Percentiles rank a stretch among this genome's conserved stretches.
Evolutionary conservation across 176 grass and related monocot genomes (phyloP).

Genomic region (Puya raimondii): DNA sequence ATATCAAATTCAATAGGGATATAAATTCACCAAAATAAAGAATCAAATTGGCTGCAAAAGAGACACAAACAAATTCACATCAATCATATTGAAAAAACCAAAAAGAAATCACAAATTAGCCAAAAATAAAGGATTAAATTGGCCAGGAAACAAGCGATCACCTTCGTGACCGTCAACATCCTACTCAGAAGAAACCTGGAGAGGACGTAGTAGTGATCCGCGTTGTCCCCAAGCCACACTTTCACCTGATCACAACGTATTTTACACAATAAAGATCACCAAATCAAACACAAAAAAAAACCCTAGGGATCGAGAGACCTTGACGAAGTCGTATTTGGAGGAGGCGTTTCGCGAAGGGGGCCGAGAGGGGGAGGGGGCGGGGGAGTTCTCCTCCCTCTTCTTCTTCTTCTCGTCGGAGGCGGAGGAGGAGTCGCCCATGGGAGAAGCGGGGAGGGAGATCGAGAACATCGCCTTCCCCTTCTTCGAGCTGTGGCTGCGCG

Average conservation of each 20-base stretch:
- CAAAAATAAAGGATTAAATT: background rate
- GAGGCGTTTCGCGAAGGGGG: constrained; percentile 68
- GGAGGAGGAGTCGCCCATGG: background rate
- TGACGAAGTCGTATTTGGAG: constrained; percentile 98
- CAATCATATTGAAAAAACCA: background rate
- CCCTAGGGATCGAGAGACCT: constrained; percentile 25
- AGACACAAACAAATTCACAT: background rate
- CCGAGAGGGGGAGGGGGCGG: constrained; percentile 26
- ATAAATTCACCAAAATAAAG: no score
- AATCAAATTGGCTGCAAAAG: no score
- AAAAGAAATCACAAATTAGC: background rate
- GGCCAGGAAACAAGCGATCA: constrained; percentile 3
- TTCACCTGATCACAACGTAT: constrained; percentile 42
- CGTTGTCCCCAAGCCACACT: constrained; percentile 94
- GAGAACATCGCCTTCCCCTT: constrained; percentile 8
- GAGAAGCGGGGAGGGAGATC: background rate
- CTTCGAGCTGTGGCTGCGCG: background rate
- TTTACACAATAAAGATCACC: background rate
- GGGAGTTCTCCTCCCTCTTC: background rate
- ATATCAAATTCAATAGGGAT: no score
- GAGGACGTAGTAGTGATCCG: constrained; percentile 95
- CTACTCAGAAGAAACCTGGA: constrained; percentile 93
- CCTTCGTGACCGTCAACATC: constrained; percentile 97
- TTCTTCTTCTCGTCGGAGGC: background rate
- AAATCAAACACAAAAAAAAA: background rate